These are phyloP conservation scores for Trypanosoma avium DNA, from an alignment of 208 protist species.

Conservation along the genomic window DNA sequence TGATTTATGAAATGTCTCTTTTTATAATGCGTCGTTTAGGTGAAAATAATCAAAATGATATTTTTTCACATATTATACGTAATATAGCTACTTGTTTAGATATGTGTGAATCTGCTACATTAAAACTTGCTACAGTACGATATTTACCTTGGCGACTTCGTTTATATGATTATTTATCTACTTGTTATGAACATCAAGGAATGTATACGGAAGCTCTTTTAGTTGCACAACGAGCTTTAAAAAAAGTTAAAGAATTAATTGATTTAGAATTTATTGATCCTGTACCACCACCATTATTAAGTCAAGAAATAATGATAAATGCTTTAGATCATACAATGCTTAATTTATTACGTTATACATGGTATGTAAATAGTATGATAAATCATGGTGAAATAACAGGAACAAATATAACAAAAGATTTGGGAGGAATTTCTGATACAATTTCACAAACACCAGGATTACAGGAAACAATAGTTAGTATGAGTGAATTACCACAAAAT, in stretches of 20 bases:
- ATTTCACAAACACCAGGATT: neutral
- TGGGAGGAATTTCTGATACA: constrained; percentile 1
- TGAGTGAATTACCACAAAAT: constrained; percentile 14
- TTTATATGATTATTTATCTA: constrained; percentile 60
- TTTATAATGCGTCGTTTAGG: constrained; percentile 36
- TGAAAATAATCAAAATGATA: neutral
- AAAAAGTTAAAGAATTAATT: constrained; percentile 56
- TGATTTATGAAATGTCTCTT: constrained; percentile 71
- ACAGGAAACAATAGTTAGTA: neutral
- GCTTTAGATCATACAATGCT: constrained; percentile 42
- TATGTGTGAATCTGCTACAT: constrained; percentile 26
- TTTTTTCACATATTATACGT: constrained; percentile 3
- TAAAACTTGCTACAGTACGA: constrained; percentile 62
- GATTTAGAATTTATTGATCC: constrained; percentile 74
- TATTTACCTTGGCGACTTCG: constrained; percentile 76
- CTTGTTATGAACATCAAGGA: constrained; percentile 49
- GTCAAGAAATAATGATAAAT: constrained; percentile 33
- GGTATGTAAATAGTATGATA: constrained; percentile 32
- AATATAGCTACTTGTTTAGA: constrained; percentile 23
- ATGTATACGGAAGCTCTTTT: constrained; percentile 39
- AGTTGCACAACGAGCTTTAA: constrained; percentile 40
- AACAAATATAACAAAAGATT: neutral
- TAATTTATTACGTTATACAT: constrained; percentile 44
- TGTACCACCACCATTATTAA: constrained; percentile 53
- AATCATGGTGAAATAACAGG: constrained; percentile 15